A percentile compares a stretch with the other conserved stretches of the same genome.
Conservation (phyloP, 139 green algal species). For the Micromonas pusilla region DNA sequence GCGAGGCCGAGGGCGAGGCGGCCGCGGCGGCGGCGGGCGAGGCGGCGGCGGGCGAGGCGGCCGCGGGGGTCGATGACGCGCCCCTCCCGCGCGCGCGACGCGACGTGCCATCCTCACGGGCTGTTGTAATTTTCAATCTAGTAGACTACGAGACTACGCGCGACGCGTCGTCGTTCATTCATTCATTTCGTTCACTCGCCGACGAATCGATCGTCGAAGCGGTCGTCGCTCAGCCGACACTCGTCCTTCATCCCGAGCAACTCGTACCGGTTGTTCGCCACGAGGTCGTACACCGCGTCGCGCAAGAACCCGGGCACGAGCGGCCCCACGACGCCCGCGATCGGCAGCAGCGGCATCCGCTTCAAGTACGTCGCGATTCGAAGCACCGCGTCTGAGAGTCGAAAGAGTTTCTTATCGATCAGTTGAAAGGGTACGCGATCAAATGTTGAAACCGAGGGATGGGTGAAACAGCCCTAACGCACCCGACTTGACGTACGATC, state of each 20-base stretch:
- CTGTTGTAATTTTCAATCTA: no score
- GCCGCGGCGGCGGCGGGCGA: neutral
- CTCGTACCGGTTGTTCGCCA: constrained; percentile 33
- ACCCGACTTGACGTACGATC: constrained; percentile 16
- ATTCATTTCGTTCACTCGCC: no score
- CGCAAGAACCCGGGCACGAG: constrained; percentile 17
- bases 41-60: neutral
- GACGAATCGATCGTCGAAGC: constrained; percentile 26
- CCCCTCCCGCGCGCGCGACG: no score
- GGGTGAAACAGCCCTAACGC: no score
- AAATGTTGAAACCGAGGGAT: no score
- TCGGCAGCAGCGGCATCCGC: neutral
- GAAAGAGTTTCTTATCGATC: no score
- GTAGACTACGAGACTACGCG: no score
- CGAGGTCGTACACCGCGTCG: constrained; percentile 23
- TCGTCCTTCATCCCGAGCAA: constrained; percentile 21
- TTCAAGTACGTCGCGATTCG: constrained; percentile 21
- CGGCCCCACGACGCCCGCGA: neutral
- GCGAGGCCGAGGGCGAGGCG: neutral
- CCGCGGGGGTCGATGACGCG: no score
- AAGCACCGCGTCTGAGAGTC: constrained; percentile 33
- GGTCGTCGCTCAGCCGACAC: constrained; percentile 1
- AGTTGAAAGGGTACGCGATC: no score
- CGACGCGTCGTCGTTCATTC: no score
- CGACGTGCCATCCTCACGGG: no score